Evolutionary conservation across 2,329 filamentous ascomycete genomes (phyloP).

Genomic region (Aspergillus vadensis): DNA sequence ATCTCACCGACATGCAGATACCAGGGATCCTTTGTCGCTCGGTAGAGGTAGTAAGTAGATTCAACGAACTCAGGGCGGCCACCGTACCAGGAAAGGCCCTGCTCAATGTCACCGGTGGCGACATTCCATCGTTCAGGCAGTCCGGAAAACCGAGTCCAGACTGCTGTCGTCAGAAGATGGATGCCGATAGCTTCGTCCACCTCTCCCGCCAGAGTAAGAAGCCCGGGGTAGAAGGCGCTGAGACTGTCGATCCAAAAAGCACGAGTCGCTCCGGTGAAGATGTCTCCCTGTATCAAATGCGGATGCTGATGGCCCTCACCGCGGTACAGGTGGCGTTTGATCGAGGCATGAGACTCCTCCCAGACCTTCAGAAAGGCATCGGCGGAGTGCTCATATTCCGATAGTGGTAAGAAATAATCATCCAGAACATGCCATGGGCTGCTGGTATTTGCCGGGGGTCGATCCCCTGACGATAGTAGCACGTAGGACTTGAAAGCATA

Average conservation of each 20-base stretch:
- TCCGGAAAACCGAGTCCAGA: constrained; percentile 94
- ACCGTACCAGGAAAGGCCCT: constrained; percentile 90
- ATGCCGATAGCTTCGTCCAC: constrained; percentile 88
- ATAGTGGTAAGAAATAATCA: constrained; percentile 66
- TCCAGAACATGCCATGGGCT: constrained; percentile 55
- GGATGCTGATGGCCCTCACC: constrained; percentile 74
- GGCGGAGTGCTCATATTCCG: constrained; percentile 67
- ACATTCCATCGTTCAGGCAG: constrained; percentile 94
- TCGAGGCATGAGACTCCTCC: constrained; percentile 81
- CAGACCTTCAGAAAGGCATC: constrained; percentile 80
- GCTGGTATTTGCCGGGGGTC: constrained; percentile 37
- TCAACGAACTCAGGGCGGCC: constrained; percentile 96
- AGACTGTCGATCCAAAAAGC: constrained; percentile 96
- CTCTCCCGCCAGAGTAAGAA: constrained; percentile 83
- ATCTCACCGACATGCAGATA: constrained; percentile 96
- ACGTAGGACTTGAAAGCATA: constrained; percentile 96
- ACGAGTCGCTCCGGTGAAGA: constrained; percentile 81
- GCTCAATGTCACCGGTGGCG: constrained; percentile 78
- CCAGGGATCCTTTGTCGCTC: constrained; percentile 91
- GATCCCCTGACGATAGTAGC: constrained; percentile 73
- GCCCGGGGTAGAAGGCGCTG: constrained; percentile 90
- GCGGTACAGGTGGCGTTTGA: constrained; percentile 89
- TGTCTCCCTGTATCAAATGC: constrained; percentile 88
- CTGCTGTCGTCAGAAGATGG: constrained; percentile 84
- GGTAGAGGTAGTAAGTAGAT: constrained; percentile 94